These are phyloP conservation scores for Neurospora cerealis DNA, from an alignment of 495 filamentous ascomycete genomes.

Conservation along the genomic window DNA sequence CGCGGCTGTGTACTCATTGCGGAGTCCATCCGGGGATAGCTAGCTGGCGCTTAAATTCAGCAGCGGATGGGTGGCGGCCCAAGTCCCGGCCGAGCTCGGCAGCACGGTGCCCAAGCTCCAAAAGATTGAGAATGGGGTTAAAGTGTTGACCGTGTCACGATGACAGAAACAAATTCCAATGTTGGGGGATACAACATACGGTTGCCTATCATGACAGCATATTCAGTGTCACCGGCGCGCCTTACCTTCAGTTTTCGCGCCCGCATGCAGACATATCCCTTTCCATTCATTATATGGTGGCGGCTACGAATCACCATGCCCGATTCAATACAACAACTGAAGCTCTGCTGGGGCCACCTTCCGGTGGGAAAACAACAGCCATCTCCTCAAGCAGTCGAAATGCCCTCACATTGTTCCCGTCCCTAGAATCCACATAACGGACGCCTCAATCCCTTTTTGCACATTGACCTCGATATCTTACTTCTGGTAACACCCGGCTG, in stretches of 20 bases:
- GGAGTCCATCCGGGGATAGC: neutral
- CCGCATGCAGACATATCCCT: neutral
- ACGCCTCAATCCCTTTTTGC: neutral
- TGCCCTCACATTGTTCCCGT: neutral
- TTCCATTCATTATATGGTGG: neutral
- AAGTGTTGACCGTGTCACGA: neutral
- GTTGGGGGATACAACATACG: neutral
- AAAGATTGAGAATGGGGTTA: neutral
- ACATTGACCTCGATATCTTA: neutral
- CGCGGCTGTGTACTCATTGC: neutral
- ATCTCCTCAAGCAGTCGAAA: neutral
- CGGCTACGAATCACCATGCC: neutral
- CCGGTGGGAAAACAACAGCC: neutral
- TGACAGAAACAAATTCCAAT: neutral
- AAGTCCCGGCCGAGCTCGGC: neutral
- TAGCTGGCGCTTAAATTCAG: neutral
- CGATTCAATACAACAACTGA: neutral
- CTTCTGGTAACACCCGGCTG: neutral
- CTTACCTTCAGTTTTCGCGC: neutral
- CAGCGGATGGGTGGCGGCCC: neutral
- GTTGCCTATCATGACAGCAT: neutral
- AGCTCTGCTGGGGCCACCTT: neutral
- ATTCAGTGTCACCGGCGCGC: neutral
- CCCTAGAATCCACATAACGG: neutral
- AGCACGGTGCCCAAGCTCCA: neutral